Conservation (phyloP, 768 basidiomycete species). For the Lentinula guzmanii region DNA sequence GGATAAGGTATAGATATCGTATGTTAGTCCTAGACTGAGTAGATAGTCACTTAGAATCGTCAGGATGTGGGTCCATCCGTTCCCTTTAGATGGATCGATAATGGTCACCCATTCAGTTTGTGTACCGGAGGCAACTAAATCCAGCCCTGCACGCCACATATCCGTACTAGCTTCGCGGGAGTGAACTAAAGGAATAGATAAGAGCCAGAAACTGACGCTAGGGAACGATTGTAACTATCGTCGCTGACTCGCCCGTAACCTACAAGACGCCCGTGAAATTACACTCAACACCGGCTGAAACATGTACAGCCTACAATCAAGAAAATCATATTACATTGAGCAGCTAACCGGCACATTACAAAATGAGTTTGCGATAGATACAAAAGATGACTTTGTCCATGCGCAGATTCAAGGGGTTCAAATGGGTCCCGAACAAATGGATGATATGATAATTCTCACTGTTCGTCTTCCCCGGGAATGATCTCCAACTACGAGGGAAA, state of each 20-base stretch:
- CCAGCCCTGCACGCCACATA: neutral
- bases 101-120: too few relatives aligned
- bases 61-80: too few relatives aligned
- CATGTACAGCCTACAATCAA: too few relatives aligned
- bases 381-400: neutral
- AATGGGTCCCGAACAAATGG: neutral
- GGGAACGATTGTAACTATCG: neutral
- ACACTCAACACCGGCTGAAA: too few relatives aligned
- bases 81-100: too few relatives aligned
- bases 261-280: too few relatives aligned
- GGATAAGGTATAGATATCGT: too few relatives aligned
- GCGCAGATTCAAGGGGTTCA: too few relatives aligned
- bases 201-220: neutral
- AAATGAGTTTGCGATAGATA: too few relatives aligned
- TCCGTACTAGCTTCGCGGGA: neutral
- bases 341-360: neutral
- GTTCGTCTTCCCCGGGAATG: conserved; percentile 54
- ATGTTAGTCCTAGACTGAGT: too few relatives aligned
- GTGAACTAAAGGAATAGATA: neutral
- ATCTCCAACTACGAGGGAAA: conserved; percentile 23
- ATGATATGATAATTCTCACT: neutral
- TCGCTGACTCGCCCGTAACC: too few relatives aligned
- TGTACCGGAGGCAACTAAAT: neutral
- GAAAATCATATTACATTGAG: neutral
- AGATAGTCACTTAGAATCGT: too few relatives aligned